Percentiles rank a stretch among this genome's conserved stretches.
These are phyloP conservation scores for Trichoderma polysporum DNA, from an alignment of 2,329 filamentous ascomycete species.

Conservation along the genomic window DNA sequence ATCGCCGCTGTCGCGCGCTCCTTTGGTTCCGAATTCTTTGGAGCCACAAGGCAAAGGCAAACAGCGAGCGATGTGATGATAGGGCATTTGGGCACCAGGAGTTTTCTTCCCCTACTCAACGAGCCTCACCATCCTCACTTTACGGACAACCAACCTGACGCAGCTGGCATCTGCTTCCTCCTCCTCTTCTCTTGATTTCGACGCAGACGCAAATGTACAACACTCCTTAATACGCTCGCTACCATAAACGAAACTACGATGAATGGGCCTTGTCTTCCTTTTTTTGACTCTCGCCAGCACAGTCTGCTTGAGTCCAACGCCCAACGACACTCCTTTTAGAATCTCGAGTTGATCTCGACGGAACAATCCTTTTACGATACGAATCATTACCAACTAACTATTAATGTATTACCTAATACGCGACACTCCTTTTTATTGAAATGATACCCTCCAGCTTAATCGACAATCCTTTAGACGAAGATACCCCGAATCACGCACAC, in stretches of 20 bases:
- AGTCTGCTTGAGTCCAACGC: slow-evolving; percentile 18
- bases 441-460: slow-evolving; percentile 30
- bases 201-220: slow-evolving; percentile 38
- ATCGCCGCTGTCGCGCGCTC: slow-evolving; percentile 37
- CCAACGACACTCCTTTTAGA: slow-evolving; percentile 28
- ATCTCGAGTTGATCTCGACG: slow-evolving; percentile 33
- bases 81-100: not conserved
- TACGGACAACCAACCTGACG: slow-evolving; percentile 25
- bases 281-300: slow-evolving; percentile 8
- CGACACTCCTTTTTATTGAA: slow-evolving; percentile 34
- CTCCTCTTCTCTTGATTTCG: slow-evolving; percentile 27
- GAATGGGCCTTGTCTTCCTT: slow-evolving; percentile 5
- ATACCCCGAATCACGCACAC: slow-evolving; percentile 38
- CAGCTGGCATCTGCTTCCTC: slow-evolving; percentile 22
- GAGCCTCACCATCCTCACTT: not conserved
- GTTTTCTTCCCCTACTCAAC: not conserved
- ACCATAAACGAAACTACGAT: slow-evolving; percentile 22
- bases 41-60: slow-evolving; percentile 33
- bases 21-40: slow-evolving; percentile 29
- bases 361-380: slow-evolving; percentile 31
- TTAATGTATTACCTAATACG: slow-evolving; percentile 35
- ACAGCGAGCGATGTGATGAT: slow-evolving; percentile 32
- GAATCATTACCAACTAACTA: slow-evolving; percentile 22
- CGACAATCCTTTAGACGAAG: slow-evolving; percentile 35
- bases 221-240: slow-evolving; percentile 40